A percentile compares a stretch with the other conserved stretches of the same genome.
Evolutionary conservation across 1,284 basidiomycete genomes (phyloP).

Genomic region (Entoloma clypeatum): DNA sequence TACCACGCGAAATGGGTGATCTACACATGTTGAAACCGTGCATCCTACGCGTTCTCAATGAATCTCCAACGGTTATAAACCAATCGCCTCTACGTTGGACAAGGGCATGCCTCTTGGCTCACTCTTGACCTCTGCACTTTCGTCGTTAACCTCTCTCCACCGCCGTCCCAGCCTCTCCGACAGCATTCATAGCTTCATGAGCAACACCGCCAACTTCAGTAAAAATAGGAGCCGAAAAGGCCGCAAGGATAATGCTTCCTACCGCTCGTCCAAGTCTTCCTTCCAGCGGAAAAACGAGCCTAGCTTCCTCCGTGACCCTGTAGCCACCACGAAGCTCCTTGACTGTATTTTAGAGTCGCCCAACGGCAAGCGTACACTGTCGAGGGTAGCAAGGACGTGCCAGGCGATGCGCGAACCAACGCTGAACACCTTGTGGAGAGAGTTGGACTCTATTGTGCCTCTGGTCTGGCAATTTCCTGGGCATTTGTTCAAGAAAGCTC

Average conservation of each 20-base stretch:
- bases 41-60: constrained; percentile 31
- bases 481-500: constrained; percentile 60
- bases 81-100: constrained; percentile 22
- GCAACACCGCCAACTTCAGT: constrained; percentile 25
- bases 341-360: constrained; percentile 67
- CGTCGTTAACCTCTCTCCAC: constrained; percentile 35
- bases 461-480: constrained; percentile 67
- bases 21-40: constrained; percentile 24
- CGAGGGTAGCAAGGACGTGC: constrained; percentile 70
- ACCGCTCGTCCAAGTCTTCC: constrained; percentile 38
- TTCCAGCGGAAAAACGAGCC: constrained; percentile 52
- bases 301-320: constrained; percentile 59
- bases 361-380: constrained; percentile 58
- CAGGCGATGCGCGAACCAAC: constrained; percentile 67
- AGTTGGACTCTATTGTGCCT: constrained; percentile 70
- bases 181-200: constrained; percentile 35
- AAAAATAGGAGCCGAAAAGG: constrained; percentile 23
- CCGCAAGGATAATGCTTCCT: no score
- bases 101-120: constrained; percentile 38
- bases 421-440: constrained; percentile 68
- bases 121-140: constrained; percentile 42
- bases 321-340: constrained; percentile 57
- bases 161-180: constrained; percentile 38
- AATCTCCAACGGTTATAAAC: constrained; percentile 31
- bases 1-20: constrained; percentile 21